Evolutionary conservation across 2,329 filamentous ascomycete genomes (phyloP).

Genomic region (Amylocarpus encephaloides): DNA sequence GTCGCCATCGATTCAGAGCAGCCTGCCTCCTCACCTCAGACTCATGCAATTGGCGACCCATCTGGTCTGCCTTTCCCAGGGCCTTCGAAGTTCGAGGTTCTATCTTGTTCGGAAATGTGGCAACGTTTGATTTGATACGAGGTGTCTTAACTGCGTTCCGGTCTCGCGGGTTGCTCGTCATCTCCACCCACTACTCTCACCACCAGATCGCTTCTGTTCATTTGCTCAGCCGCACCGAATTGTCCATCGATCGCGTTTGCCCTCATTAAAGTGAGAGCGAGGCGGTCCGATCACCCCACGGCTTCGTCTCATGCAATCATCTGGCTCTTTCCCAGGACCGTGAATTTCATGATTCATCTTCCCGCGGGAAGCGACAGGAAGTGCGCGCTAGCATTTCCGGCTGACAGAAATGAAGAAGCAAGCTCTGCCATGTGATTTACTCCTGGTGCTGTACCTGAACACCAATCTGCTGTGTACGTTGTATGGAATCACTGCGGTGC

Average conservation of each 20-base stretch:
- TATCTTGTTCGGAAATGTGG: neutral
- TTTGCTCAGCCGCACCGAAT: neutral
- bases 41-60: neutral
- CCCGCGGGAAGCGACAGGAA: neutral
- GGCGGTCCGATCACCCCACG: neutral
- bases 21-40: neutral
- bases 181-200: neutral
- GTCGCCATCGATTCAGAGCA: neutral
- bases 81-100: neutral
- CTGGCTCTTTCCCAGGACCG: neutral
- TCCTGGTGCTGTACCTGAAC: neutral
- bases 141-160: neutral
- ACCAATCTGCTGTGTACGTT: neutral
- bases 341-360: neutral
- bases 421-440: neutral
- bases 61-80: neutral
- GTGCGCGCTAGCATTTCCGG: neutral
- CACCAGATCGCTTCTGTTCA: neutral
- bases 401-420: neutral
- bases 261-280: neutral
- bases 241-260: neutral
- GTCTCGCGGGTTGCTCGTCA: neutral
- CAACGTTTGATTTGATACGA: neutral
- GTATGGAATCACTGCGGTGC: neutral
- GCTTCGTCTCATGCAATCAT: neutral